Evolutionary conservation across 1,139 yeast species (phyloP).

Genomic region (Zygoascus meyerae): DNA sequence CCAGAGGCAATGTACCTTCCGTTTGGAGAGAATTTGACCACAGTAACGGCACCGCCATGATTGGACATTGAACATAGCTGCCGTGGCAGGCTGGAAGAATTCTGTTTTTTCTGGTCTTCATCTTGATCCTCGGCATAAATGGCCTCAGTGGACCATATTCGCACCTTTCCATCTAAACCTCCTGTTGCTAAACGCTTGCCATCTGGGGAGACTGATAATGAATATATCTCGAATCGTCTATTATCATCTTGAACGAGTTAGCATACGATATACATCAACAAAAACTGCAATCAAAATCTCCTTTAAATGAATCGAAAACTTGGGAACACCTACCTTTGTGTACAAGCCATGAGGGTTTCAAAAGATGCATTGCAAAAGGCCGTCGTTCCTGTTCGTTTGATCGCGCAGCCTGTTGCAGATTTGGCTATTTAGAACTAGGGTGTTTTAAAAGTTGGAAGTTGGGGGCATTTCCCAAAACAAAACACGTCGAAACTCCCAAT

Average conservation of each 20-base stretch:
- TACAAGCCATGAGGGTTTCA: slow-evolving; percentile 81
- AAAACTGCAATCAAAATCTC: neutral
- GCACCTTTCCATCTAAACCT: slow-evolving; percentile 88
- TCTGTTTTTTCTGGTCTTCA: slow-evolving; percentile 1
- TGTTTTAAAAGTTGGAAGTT: no score
- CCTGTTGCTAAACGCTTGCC: slow-evolving; percentile 88
- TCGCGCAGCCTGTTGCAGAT: no score
- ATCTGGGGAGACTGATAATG: slow-evolving; percentile 74
- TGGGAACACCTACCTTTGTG: slow-evolving; percentile 48
- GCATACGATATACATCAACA: no score
- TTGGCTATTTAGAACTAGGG: no score
- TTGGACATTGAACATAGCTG: slow-evolving; percentile 36
- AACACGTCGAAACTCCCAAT: no score
- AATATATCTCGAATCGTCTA: slow-evolving; percentile 75
- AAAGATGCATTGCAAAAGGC: slow-evolving; percentile 50
- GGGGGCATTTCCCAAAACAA: no score
- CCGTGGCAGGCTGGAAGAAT: neutral
- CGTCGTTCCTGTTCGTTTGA: no score
- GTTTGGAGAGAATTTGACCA: slow-evolving; percentile 86
- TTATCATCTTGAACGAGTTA: slow-evolving; percentile 53
- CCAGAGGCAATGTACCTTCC: slow-evolving; percentile 91
- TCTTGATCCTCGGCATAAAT: slow-evolving; percentile 38
- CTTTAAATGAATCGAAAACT: neutral
- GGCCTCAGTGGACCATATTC: slow-evolving; percentile 78
- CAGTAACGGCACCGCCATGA: slow-evolving; percentile 78